Evolutionary conservation across 345 rosid genomes (phyloP).

Genomic region (Kandelia obovata): DNA sequence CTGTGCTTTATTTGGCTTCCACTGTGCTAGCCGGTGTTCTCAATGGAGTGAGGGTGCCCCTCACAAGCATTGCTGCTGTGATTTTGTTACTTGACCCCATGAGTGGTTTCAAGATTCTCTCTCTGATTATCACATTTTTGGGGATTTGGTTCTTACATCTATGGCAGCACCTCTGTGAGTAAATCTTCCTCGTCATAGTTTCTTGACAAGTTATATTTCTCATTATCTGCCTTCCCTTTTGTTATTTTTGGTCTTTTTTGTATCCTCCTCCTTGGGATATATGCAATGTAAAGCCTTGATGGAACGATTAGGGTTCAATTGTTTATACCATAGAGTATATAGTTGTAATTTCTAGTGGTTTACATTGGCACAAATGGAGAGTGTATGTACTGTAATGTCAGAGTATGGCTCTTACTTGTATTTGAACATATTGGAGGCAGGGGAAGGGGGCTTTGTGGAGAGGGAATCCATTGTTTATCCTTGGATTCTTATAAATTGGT

Average conservation of each 20-base stretch:
- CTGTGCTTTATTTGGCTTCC: constrained; percentile 68
- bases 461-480: no score
- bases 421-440: no score
- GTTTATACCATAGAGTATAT: no score
- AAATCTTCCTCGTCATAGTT: constrained; percentile 15
- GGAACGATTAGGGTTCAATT: no score
- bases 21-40: constrained; percentile 77
- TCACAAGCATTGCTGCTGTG: constrained; percentile 73
- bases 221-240: no score
- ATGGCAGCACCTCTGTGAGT: constrained; percentile 18
- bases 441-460: no score
- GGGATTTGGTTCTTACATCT: constrained; percentile 78
- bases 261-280: background rate
- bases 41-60: constrained; percentile 76
- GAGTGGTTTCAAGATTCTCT: constrained; percentile 85
- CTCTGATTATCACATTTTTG: constrained; percentile 59
- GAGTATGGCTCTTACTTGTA: no score
- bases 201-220: background rate
- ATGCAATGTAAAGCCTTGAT: no score
- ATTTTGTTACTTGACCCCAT: constrained; percentile 73
- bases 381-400: no score
- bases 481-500: no score
- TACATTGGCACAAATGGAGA: no score
- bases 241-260: background rate
- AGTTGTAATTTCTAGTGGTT: no score